phyloP scores from a whole-genome alignment of 2,329 filamentous ascomycete genomes.

The Calonectria crousiana region DNA sequence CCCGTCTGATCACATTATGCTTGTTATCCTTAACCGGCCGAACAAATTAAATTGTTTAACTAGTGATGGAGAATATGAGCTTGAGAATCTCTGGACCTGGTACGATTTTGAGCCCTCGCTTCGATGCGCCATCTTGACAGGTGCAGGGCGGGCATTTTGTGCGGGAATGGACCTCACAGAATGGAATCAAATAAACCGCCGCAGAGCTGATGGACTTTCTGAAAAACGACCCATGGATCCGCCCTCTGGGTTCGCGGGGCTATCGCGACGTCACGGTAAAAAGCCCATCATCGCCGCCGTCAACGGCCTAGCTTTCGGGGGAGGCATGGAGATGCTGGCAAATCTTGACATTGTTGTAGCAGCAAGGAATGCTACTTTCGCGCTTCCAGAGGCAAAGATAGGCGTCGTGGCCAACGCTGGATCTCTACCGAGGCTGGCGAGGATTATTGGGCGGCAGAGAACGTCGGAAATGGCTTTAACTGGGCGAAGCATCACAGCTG shows the following conservation, averaged over 20 bases:
- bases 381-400: not conserved
- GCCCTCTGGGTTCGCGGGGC: not conserved
- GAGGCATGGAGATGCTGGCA: not conserved
- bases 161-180: not conserved
- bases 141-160: not conserved
- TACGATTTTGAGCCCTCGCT: not conserved
- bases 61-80: not conserved
- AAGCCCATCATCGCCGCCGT: constrained; percentile 1
- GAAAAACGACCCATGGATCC: not conserved
- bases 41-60: not conserved
- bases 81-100: not conserved
- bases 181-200: not conserved
- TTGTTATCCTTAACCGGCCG: not conserved
- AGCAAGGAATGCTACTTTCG: not conserved
- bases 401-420: not conserved
- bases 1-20: not conserved
- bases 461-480: not conserved
- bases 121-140: not conserved
- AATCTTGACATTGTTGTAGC: not conserved
- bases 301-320: not conserved
- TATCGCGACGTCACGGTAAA: not conserved
- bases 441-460: not conserved
- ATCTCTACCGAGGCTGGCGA: not conserved
- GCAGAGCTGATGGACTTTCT: not conserved
- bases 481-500: not conserved